A percentile compares a stretch with the other conserved stretches of the same genome.
Conservation (phyloP, 2,329 filamentous ascomycete genomes). For the Exophiala bonariae region DNA sequence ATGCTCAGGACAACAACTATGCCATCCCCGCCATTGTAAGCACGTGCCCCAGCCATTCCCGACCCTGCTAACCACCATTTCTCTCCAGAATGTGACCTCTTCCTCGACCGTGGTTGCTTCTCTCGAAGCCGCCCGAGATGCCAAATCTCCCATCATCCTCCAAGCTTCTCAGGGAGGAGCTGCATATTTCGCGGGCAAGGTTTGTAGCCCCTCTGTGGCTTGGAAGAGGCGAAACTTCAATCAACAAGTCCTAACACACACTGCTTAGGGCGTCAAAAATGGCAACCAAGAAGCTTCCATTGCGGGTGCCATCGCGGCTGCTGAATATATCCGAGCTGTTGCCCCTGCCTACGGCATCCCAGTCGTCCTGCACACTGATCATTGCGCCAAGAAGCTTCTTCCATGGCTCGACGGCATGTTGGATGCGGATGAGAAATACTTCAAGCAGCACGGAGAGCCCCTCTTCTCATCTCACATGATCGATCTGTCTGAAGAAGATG, state of each 20-base stretch:
- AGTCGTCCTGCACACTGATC: conserved; percentile 93
- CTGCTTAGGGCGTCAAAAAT: conserved; percentile 69
- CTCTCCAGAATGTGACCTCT: conserved; percentile 78
- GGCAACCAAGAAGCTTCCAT: conserved; percentile 84
- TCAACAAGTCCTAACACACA: neutral
- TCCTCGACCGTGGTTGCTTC: conserved; percentile 82
- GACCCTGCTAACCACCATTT: conserved; percentile 7
- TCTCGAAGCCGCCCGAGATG: conserved; percentile 92
- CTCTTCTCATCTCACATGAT: conserved; percentile 99
- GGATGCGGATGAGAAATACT: conserved; percentile 90
- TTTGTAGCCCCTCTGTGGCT: conserved; percentile 33
- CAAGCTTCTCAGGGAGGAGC: conserved; percentile 93
- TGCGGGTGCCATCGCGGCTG: conserved; percentile 80
- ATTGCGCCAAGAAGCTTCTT: conserved; percentile 99
- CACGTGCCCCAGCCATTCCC: conserved; percentile 13
- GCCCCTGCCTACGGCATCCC: conserved; percentile 86
- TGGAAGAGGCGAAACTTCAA: neutral
- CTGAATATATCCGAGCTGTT: conserved; percentile 88
- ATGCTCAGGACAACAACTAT: conserved; percentile 83
- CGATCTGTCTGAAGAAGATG: conserved; percentile 87
- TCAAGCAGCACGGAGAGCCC: conserved; percentile 88
- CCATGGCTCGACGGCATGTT: conserved; percentile 97
- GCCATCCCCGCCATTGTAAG: conserved; percentile 79
- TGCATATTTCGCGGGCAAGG: conserved; percentile 89
- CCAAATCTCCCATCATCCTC: conserved; percentile 87